phyloP scores from a whole-genome alignment of 163 green algal species.

The Volvox carteri region DNA sequence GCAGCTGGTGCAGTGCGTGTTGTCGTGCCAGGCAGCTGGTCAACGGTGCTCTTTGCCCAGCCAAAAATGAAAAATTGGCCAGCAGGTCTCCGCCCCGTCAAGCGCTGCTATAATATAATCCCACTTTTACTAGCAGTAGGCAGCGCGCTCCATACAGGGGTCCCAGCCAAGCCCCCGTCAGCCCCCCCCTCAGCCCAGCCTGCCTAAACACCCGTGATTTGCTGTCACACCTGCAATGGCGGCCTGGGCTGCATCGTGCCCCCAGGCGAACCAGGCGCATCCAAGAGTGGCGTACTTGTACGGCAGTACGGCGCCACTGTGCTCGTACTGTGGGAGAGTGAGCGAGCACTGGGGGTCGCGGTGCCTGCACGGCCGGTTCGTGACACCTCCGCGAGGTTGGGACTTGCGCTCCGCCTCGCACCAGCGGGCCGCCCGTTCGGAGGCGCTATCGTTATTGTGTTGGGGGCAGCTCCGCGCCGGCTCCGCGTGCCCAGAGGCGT shows the following conservation, averaged over 20 bases:
- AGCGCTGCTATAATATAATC: too few relatives aligned
- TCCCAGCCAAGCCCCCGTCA: background rate
- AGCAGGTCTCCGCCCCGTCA: too few relatives aligned
- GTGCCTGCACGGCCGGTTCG: background rate
- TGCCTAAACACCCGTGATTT: background rate
- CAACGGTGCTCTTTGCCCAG: too few relatives aligned
- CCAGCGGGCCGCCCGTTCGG: background rate
- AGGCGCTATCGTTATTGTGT: background rate
- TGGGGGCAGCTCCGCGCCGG: background rate
- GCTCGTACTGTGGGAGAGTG: too few relatives aligned
- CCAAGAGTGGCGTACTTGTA: background rate
- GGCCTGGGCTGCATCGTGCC: conserved; percentile 5
- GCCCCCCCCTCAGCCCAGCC: background rate
- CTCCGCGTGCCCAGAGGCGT: background rate
- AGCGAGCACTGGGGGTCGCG: too few relatives aligned
- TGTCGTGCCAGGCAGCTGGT: too few relatives aligned
- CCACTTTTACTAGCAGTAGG: too few relatives aligned
- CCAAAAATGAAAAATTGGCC: too few relatives aligned
- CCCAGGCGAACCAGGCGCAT: background rate
- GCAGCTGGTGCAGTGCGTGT: too few relatives aligned
- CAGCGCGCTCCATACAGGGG: too few relatives aligned
- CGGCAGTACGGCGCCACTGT: background rate
- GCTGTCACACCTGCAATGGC: background rate
- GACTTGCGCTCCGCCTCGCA: background rate
- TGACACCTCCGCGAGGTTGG: background rate